Evolutionary conservation across 306 rosid species (phyloP).

Genomic region (Canavalia gladiata): DNA sequence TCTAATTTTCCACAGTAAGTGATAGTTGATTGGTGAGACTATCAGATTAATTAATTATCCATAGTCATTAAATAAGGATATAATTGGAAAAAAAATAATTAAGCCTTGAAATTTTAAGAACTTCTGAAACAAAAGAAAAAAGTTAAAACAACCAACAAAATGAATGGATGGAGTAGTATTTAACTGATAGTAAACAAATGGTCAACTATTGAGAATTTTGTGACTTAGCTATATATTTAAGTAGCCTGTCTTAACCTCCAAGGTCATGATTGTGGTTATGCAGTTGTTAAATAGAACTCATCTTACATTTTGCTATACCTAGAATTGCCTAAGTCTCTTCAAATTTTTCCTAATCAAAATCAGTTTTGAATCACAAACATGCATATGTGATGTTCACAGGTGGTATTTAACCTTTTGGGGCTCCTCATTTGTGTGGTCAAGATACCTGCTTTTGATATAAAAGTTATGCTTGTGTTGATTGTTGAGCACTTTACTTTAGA

Average conservation of each 20-base stretch:
- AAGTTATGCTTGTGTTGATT: too few species aligned
- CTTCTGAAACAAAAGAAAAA: too few species aligned
- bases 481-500: too few species aligned
- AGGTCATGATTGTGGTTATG: background rate
- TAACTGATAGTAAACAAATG: background rate
- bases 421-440: background rate
- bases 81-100: too few species aligned
- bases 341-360: background rate
- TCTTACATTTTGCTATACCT: background rate
- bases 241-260: background rate
- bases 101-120: too few species aligned
- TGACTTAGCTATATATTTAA: background rate
- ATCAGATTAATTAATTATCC: too few species aligned
- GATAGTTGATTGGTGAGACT: too few species aligned
- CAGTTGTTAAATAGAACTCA: background rate
- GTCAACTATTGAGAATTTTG: background rate
- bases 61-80: too few species aligned
- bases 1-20: too few species aligned
- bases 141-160: too few species aligned
- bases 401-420: background rate
- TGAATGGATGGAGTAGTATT: too few species aligned
- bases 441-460: background rate
- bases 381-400: background rate
- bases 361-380: background rate
- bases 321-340: background rate